These are phyloP conservation scores for Neoboletus magnificus DNA, from an alignment of 768 basidiomycete genomes.

Conservation along the genomic window DNA sequence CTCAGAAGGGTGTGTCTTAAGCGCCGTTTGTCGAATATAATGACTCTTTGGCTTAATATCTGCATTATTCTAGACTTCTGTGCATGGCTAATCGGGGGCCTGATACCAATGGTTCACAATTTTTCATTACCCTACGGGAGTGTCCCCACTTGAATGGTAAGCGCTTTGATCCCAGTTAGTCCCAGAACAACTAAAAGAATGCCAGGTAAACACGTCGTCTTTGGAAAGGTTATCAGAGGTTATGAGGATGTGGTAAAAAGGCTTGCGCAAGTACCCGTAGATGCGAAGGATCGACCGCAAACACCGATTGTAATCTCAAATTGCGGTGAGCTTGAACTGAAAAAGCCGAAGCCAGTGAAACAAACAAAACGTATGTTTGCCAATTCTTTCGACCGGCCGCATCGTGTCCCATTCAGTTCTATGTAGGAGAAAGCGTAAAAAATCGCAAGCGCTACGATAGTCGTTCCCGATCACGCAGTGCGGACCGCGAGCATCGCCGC, in stretches of 20 bases:
- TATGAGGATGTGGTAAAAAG: slow-evolving; percentile 56
- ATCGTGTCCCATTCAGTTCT: not conserved
- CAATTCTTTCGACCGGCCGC: not conserved
- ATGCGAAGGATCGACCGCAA: slow-evolving; percentile 71
- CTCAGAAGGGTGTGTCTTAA: slow-evolving; percentile 49
- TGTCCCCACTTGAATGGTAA: slow-evolving; percentile 73
- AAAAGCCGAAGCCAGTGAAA: slow-evolving; percentile 25
- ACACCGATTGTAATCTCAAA: slow-evolving; percentile 65
- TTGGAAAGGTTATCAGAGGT: slow-evolving; percentile 56
- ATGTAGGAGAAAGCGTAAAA: slow-evolving; percentile 6
- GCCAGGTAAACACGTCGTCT: slow-evolving; percentile 58
- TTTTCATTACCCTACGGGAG: slow-evolving; percentile 77
- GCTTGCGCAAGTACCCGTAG: slow-evolving; percentile 63
- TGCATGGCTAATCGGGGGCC: slow-evolving; percentile 91
- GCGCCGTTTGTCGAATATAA: not conserved
- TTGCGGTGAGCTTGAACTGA: slow-evolving; percentile 83
- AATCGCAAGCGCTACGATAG: slow-evolving; percentile 20
- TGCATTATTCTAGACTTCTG: slow-evolving; percentile 47
- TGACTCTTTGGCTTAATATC: not conserved
- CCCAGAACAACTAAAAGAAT: not conserved
- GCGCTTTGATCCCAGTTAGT: slow-evolving; percentile 1
- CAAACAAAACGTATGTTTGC: slow-evolving; percentile 12
- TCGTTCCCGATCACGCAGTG: slow-evolving; percentile 29
- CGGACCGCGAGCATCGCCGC: slow-evolving; percentile 23
- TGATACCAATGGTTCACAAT: slow-evolving; percentile 84